Base-by-base conservation (phyloP, 257 asterid genomes). In the Primulina tabacum region DNA sequence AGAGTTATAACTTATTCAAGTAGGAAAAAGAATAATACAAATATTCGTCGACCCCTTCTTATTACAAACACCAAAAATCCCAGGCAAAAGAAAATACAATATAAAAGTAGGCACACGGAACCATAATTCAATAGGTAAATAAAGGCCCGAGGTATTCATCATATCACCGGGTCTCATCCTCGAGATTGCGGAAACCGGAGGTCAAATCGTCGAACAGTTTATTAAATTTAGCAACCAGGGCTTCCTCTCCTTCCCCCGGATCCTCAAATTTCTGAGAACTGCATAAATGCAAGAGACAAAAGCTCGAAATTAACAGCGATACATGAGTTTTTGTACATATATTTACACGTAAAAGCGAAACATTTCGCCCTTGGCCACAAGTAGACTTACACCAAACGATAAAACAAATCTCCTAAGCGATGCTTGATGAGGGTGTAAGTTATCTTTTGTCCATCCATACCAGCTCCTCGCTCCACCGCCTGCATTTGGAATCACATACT, bases 391-490 rank as follows among this genome's bases (percentile, higher is more conserved):
- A 94, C 99, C 75, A 91, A 86, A 68, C 96, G 96, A 82, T 94
- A 94, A 75, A 90, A 94, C 57, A 94, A 75, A 76, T 94, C 99
- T 63, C 97, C 97, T 7, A 94, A 75, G 47, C 97, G 94, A 80
- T 90, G 99, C 90, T 94, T 94, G 74, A 94, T 84, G 50, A 94
- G 91, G 66, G 84, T 77, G 82, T 94, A 94, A 17, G 97, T 87
- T 68, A 94, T 94, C 85, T 86, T 94, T 79, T 91, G 96, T 14
- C 97, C 97, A 76, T 94, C 99, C 95, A 89, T 89, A 68, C 99
- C 99, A 78, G 99, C 97, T 75, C 93, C 99, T 68, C 99, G 87
- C 76, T 94, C 99, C 65, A 86, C 95, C 2, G 99, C 96, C 99
- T 94, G 88, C 67, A 33, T 69, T 80, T 26, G 32, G 62, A 67